These are phyloP conservation scores for Candida sonorensis DNA, from an alignment of 805 yeast species.

Conservation along the genomic window DNA sequence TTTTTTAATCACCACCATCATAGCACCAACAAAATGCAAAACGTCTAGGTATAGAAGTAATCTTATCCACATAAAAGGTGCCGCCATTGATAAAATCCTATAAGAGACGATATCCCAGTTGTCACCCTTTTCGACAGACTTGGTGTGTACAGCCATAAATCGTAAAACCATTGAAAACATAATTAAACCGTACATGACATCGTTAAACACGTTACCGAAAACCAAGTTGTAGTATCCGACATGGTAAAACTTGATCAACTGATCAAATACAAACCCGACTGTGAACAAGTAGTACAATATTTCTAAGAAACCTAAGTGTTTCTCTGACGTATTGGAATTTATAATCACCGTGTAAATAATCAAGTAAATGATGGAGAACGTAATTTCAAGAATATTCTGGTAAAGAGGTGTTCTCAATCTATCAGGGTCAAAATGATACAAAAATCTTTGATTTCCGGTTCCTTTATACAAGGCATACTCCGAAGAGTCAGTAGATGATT, in stretches of 20 bases:
- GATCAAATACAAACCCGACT: conserved; percentile 60
- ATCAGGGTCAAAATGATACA: conserved; percentile 70
- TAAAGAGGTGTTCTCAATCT: conserved; percentile 80
- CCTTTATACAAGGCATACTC: conserved; percentile 61
- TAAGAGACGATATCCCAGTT: conserved; percentile 37
- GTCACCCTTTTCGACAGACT: conserved; percentile 18
- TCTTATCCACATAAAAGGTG: conserved; percentile 85
- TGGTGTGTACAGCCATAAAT: conserved; percentile 31
- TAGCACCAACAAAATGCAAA: conserved; percentile 76
- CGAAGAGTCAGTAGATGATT: conserved; percentile 60
- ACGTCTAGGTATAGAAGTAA: conserved; percentile 72
- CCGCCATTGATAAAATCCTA: conserved; percentile 67
- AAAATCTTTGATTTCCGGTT: conserved; percentile 45
- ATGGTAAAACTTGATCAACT: conserved; percentile 62
- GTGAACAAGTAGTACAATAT: conserved; percentile 57
- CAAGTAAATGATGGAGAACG: conserved; percentile 58
- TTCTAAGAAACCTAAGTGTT: conserved; percentile 41
- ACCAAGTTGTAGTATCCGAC: conserved; percentile 68
- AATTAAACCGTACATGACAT: conserved; percentile 53
- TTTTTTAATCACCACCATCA: conserved; percentile 77
- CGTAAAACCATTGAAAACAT: conserved; percentile 49
- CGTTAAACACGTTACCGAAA: conserved; percentile 77
- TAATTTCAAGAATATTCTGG: conserved; percentile 68
- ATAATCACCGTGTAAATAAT: conserved; percentile 55
- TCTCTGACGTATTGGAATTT: conserved; percentile 43